phyloP scores from a whole-genome alignment of 768 basidiomycete species.

The Tulasnella sp. region DNA sequence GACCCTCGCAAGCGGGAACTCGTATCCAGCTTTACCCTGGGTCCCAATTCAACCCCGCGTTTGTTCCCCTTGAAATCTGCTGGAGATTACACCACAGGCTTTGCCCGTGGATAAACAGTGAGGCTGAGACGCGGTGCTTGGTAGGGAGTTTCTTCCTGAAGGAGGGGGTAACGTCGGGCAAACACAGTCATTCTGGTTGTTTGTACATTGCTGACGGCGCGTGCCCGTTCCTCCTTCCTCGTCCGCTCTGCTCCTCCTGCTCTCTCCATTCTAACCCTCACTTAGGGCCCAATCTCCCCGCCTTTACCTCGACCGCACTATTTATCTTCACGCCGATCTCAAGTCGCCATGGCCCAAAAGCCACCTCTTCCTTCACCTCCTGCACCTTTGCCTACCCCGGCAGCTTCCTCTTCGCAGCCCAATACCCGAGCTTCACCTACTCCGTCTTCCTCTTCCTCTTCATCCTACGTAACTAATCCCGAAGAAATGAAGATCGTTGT shows the following conservation, averaged over 20 bases:
- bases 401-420: constrained; percentile 4
- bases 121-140: constrained; percentile 10
- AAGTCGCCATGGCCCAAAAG: constrained; percentile 2
- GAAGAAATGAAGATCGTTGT: constrained; percentile 35
- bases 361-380: not conserved
- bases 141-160: constrained; percentile 4
- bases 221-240: constrained; percentile 1
- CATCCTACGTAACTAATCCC: constrained; percentile 4
- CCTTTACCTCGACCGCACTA: constrained; percentile 11
- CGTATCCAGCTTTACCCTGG: constrained; percentile 17
- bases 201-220: constrained; percentile 5
- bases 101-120: constrained; percentile 6
- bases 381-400: not conserved
- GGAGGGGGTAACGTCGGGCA: not conserved
- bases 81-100: not conserved
- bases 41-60: constrained; percentile 16
- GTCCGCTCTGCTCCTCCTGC: constrained; percentile 7
- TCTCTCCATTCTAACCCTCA: constrained; percentile 7
- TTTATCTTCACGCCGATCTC: not conserved
- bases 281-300: constrained; percentile 14
- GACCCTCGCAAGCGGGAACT: constrained; percentile 15
- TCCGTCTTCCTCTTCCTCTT: not conserved
- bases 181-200: constrained; percentile 6
- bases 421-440: constrained; percentile 3
- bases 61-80: constrained; percentile 5